phyloP scores from a whole-genome alignment of 192 early-diverging fungal species.

The Helicostylum pulchrum region DNA sequence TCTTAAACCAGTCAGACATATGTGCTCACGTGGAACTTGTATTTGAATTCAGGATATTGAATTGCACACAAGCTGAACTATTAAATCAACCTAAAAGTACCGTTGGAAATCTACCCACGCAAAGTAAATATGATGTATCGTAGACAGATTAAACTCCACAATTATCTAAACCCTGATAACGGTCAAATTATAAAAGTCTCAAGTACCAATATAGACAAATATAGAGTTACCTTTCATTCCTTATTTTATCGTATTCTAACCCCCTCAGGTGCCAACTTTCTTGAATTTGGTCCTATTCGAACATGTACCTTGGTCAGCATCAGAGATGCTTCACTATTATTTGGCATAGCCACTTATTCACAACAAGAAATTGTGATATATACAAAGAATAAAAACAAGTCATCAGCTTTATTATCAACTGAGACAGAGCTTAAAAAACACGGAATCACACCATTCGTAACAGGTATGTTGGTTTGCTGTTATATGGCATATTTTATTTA shows the following conservation, averaged over 20 bases:
- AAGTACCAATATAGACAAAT: slow-evolving; percentile 92
- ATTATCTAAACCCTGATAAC: slow-evolving; percentile 82
- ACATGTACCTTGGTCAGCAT: slow-evolving; percentile 83
- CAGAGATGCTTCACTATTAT: slow-evolving; percentile 46
- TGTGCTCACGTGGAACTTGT: slow-evolving; percentile 75
- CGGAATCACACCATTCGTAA: background rate
- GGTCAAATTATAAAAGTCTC: slow-evolving; percentile 88
- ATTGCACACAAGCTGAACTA: slow-evolving; percentile 65
- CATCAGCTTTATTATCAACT: background rate
- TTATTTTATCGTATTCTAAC: slow-evolving; percentile 89
- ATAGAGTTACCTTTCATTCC: slow-evolving; percentile 92
- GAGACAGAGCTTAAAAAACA: background rate
- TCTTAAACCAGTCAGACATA: slow-evolving; percentile 84
- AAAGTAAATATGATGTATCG: slow-evolving; percentile 95
- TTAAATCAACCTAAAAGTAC: slow-evolving; percentile 75
- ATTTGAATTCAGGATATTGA: slow-evolving; percentile 90
- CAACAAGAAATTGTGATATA: slow-evolving; percentile 35
- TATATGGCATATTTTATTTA: too few relatives aligned
- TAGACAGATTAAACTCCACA: slow-evolving; percentile 91
- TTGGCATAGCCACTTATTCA: slow-evolving; percentile 43
- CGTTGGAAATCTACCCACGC: slow-evolving; percentile 92
- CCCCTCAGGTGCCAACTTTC: slow-evolving; percentile 80
- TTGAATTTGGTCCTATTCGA: slow-evolving; percentile 90
- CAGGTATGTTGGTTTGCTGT: background rate
- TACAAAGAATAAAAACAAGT: slow-evolving; percentile 30